phyloP scores from a whole-genome alignment of 495 filamentous ascomycete species.

The Schizothecium vesticola region DNA sequence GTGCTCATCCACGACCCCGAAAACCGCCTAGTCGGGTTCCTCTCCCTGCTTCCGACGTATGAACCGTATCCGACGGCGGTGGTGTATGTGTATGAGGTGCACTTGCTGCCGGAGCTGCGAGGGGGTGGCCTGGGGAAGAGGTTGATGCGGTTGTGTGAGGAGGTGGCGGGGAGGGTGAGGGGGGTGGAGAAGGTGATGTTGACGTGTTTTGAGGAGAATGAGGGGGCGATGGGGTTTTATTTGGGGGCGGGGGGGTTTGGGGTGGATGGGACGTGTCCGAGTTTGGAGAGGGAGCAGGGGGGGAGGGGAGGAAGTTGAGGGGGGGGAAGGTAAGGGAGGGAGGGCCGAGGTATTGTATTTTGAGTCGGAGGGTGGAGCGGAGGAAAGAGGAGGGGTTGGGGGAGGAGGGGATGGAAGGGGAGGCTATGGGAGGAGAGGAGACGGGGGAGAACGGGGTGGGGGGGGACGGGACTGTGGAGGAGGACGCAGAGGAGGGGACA shows the following conservation, averaged over 20 bases:
- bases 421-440: not conserved
- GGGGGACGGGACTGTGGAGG: not conserved
- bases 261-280: not conserved
- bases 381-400: too few species aligned
- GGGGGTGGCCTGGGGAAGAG: not conserved
- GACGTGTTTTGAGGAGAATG: not conserved
- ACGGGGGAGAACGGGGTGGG: not conserved
- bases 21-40: not conserved
- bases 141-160: not conserved
- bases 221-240: not conserved
- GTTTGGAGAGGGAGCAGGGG: not conserved
- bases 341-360: not conserved
- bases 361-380: not conserved
- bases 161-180: not conserved
- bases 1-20: not conserved
- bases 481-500: not conserved
- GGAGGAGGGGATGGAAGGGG: too few species aligned
- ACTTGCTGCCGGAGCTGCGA: not conserved
- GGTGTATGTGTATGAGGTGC: not conserved
- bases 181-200: not conserved
- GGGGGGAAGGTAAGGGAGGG: not conserved
- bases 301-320: not conserved
- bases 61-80: not conserved
- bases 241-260: not conserved
- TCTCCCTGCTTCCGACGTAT: not conserved